Conservation (phyloP, 805 yeast genomes). For the Myxozyma vanderwaltii region DNA sequence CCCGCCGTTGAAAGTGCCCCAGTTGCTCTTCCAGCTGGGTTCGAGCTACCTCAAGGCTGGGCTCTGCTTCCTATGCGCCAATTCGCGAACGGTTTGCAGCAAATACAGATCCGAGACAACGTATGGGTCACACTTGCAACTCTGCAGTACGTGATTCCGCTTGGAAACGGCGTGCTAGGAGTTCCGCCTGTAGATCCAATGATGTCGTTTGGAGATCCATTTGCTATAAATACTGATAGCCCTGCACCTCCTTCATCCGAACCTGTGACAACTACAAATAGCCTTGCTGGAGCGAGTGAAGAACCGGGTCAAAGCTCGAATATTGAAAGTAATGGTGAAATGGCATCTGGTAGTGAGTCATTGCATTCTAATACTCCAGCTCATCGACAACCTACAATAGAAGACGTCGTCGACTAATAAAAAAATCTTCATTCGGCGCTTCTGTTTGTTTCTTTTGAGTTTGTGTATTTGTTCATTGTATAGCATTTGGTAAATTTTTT, state of each 20-base stretch:
- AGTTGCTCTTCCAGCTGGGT: slow-evolving; percentile 24
- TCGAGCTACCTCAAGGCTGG: slow-evolving; percentile 33
- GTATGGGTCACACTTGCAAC: slow-evolving; percentile 32
- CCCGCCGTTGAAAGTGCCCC: slow-evolving; percentile 2
- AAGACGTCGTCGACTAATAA: background rate
- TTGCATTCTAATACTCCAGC: background rate
- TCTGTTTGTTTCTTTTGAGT: background rate
- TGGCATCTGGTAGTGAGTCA: background rate
- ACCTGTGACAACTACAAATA: background rate
- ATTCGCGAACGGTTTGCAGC: slow-evolving; percentile 28
- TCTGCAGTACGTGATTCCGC: slow-evolving; percentile 30
- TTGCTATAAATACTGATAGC: background rate
- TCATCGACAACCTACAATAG: slow-evolving; percentile 3
- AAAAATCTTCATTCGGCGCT: background rate
- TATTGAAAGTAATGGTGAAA: background rate
- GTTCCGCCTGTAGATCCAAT: slow-evolving; percentile 25
- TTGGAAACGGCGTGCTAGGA: slow-evolving; percentile 20
- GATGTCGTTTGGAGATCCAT: slow-evolving; percentile 12
- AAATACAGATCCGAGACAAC: slow-evolving; percentile 30
- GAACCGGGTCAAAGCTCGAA: background rate
- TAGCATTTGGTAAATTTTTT: background rate
- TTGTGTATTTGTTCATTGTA: background rate
- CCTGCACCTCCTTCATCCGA: slow-evolving; percentile 4
- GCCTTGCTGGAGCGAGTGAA: background rate
- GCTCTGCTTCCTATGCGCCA: slow-evolving; percentile 38